Base-by-base conservation (phyloP, 805 yeast species). In the Metschnikowia chrysomelidarum region DNA sequence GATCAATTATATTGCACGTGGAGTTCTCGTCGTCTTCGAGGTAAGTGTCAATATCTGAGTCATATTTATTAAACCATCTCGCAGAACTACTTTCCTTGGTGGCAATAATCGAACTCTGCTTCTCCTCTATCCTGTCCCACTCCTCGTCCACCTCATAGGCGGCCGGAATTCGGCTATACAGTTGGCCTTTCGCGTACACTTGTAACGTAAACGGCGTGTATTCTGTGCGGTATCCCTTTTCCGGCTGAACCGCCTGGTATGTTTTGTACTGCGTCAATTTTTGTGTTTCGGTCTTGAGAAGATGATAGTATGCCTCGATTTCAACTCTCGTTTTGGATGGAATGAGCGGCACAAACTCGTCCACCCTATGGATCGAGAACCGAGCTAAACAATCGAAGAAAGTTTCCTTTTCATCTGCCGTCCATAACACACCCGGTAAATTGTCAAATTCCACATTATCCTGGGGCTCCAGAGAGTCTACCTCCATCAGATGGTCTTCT, bases 331-430 rank as follows among this genome's bases (percentile, higher is more conserved):
- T 57, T 47, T 78, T 79, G 4, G 47, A 40, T 0, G 69, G 68
- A 5, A 79, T 41, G 10, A 58, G 46, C 2, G 46, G 47, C 10
- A 55, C 48, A 1, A 79, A 71, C 9, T 51, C 34, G 7, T 75
- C 76, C 1, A 64, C 34, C n/a, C 69, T 49, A 34, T 67, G 67
- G 15, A 76, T 77, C 2, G 80, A 70, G 46, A 63, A 70, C 21
- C 79, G 56, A 1, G 73, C 67, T 20, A 80, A 50, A 15, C 68
- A 60, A 14, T 61, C 59, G 51, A 77, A 80, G 51, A 80, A 80
- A 10, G 36, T 24, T 14, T 71, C 73, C 44, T 79, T 78, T 36
- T 80, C 84, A 1, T 38, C 35, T 0, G 49, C 38, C 1, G 66
- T 50, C 85, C 85, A 78, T 13, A 42, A 31, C 5, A 62, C 49